phyloP scores from a whole-genome alignment of 257 asterid species.

The Nemophila menziesii region DNA sequence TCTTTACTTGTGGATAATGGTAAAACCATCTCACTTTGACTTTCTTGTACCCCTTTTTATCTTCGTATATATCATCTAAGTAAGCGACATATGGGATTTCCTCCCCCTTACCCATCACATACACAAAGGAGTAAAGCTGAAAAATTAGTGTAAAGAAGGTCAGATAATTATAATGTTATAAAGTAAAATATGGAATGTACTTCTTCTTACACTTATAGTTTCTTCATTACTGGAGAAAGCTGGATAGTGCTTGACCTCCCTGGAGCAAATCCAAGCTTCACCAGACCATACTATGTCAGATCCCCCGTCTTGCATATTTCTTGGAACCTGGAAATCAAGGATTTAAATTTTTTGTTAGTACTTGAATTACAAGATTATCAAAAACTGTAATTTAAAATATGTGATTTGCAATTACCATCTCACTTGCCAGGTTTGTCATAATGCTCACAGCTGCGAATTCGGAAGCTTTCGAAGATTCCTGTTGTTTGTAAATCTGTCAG shows the following conservation, averaged over 20 bases:
- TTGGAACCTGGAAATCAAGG: constrained; percentile 1
- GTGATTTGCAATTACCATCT: constrained; percentile 5
- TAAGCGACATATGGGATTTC: constrained; percentile 66
- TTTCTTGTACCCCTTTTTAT: constrained; percentile 78
- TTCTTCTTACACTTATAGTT: constrained; percentile 18
- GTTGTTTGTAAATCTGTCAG: constrained; percentile 18
- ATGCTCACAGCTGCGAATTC: background rate
- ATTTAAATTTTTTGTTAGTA: background rate
- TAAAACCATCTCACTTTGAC: constrained; percentile 99
- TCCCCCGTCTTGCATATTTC: constrained; percentile 10
- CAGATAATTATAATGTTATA: background rate
- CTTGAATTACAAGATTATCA: constrained; percentile 12
- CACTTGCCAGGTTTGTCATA: constrained; percentile 13
- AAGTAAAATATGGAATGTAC: background rate
- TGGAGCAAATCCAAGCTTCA: constrained; percentile 29
- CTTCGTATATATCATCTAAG: constrained; percentile 98
- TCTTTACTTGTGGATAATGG: constrained; percentile 71
- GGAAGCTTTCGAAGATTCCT: constrained; percentile 6
- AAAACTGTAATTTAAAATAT: background rate
- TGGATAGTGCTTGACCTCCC: constrained; percentile 45
- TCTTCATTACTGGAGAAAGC: constrained; percentile 24
- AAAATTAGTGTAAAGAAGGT: constrained; percentile 6
- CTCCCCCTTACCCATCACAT: constrained; percentile 94
- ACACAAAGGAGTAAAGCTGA: constrained; percentile 80
- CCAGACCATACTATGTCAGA: constrained; percentile 42